phyloP scores from a whole-genome alignment of 202 grass and related monocot genomes.

The Zizania palustris region DNA sequence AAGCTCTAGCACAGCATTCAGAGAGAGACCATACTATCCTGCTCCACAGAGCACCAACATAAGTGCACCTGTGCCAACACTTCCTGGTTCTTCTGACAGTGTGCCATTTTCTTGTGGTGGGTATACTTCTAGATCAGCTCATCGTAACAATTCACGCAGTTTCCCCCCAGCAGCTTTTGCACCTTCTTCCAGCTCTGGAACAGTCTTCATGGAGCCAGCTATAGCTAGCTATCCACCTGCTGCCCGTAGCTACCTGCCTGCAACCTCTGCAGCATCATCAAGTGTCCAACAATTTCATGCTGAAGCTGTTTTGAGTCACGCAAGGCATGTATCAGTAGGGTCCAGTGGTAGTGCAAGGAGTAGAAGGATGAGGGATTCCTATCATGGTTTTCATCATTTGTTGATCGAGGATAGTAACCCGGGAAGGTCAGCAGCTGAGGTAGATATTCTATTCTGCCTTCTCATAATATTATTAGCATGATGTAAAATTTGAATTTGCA shows the following conservation, averaged over 20 bases:
- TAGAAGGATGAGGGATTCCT: slow-evolving; percentile 62
- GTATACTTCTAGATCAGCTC: slow-evolving; percentile 43
- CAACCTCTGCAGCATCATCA: slow-evolving; percentile 44
- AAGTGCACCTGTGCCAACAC: slow-evolving; percentile 39
- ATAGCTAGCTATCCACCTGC: slow-evolving; percentile 39
- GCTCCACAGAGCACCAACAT: slow-evolving; percentile 43
- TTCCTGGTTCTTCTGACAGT: slow-evolving; percentile 34
- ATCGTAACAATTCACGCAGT: slow-evolving; percentile 28
- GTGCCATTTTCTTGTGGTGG: slow-evolving; percentile 36
- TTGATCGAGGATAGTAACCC: slow-evolving; percentile 52
- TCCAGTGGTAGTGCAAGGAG: slow-evolving; percentile 45
- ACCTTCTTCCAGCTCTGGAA: slow-evolving; percentile 33
- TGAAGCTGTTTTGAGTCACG: slow-evolving; percentile 56
- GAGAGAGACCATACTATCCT: slow-evolving; percentile 52
- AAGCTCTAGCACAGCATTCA: slow-evolving; percentile 41
- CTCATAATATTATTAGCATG: not conserved
- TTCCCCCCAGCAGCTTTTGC: slow-evolving; percentile 47
- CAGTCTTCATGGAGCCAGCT: slow-evolving; percentile 37
- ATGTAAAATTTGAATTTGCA: slow-evolving; percentile 12
- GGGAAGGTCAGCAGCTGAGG: slow-evolving; percentile 54
- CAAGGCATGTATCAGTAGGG: slow-evolving; percentile 46
- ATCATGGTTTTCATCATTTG: slow-evolving; percentile 57
- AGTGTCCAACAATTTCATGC: slow-evolving; percentile 48
- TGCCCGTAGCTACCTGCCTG: slow-evolving; percentile 33
- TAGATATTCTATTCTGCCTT: slow-evolving; percentile 42